These are phyloP conservation scores for Neurospora sp. DNA, from an alignment of 495 filamentous ascomycete genomes.

Conservation along the genomic window DNA sequence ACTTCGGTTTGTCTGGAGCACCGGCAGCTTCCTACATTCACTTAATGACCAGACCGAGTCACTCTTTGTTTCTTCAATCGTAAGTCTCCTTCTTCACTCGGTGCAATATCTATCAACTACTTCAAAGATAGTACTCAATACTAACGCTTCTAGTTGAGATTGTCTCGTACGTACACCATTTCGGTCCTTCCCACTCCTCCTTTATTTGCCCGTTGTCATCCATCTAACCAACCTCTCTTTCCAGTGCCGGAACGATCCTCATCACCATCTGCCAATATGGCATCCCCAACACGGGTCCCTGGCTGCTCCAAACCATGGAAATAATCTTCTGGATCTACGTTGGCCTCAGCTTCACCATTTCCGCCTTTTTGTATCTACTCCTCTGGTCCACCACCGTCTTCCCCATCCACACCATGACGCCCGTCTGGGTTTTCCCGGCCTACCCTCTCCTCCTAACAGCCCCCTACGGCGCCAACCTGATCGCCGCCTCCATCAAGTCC, in stretches of 20 bases:
- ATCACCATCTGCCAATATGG: slow-evolving; percentile 78
- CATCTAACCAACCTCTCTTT: not conserved
- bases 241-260: slow-evolving; percentile 61
- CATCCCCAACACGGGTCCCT: slow-evolving; percentile 50
- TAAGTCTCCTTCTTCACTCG: slow-evolving; percentile 21
- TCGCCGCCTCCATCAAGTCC: slow-evolving; percentile 30
- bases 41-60: slow-evolving; percentile 72
- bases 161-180: slow-evolving; percentile 28
- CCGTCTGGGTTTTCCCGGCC: slow-evolving; percentile 85
- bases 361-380: slow-evolving; percentile 62
- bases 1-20: slow-evolving; percentile 59
- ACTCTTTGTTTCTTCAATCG: slow-evolving; percentile 65
- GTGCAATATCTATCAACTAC: not conserved
- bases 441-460: slow-evolving; percentile 77
- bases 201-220: not conserved
- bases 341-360: slow-evolving; percentile 50
- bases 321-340: slow-evolving; percentile 69
- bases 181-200: slow-evolving; percentile 3
- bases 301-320: slow-evolving; percentile 54
- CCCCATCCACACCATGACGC: slow-evolving; percentile 80
- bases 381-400: slow-evolving; percentile 56
- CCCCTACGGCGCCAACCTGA: slow-evolving; percentile 61
- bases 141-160: slow-evolving; percentile 19
- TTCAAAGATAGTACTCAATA: not conserved
- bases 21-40: slow-evolving; percentile 60